phyloP scores from a whole-genome alignment of 2,329 filamentous ascomycete species.

The Huntiella omanensis region DNA sequence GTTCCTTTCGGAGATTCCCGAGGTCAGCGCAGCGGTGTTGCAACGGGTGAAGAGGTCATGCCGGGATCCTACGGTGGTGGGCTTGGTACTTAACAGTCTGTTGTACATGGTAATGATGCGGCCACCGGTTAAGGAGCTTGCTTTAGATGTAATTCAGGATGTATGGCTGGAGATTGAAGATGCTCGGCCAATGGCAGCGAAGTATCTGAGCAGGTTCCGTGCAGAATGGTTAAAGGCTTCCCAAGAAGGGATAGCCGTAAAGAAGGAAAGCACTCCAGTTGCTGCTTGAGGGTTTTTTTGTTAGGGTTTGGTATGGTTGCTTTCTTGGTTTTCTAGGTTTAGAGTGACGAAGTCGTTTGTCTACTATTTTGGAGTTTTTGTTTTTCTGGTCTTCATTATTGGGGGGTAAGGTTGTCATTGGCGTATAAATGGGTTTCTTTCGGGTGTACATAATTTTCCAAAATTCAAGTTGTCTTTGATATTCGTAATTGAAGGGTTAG shows the following conservation, averaged over 20 bases:
- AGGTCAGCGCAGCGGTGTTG: conserved; percentile 53
- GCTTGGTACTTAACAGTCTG: conserved; percentile 43
- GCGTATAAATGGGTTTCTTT: too few species aligned
- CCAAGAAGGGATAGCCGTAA: conserved; percentile 1
- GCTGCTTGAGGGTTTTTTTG: too few species aligned
- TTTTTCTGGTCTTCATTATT: too few species aligned
- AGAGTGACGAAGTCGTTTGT: too few species aligned
- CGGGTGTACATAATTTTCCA: too few species aligned
- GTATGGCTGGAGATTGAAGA: conserved; percentile 49
- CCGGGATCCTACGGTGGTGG: conserved; percentile 44
- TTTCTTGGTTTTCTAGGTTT: too few species aligned
- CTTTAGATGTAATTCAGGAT: conserved; percentile 45
- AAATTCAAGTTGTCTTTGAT: too few species aligned
- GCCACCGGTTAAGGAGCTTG: conserved; percentile 42
- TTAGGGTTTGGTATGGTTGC: too few species aligned
- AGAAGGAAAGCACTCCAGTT: background rate
- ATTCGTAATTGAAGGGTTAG: too few species aligned
- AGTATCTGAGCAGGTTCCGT: conserved; percentile 43
- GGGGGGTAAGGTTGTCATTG: too few species aligned
- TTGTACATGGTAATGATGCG: conserved; percentile 50
- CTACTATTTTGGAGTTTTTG: too few species aligned
- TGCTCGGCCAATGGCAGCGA: conserved; percentile 40
- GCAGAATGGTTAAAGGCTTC: conserved; percentile 29
- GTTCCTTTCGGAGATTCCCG: conserved; percentile 80
- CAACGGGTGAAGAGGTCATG: conserved; percentile 51